Evolutionary conservation across 768 basidiomycete genomes (phyloP), one percentile per base, ranked within the genome.

Genomic region (Lentinula sp.): DNA sequence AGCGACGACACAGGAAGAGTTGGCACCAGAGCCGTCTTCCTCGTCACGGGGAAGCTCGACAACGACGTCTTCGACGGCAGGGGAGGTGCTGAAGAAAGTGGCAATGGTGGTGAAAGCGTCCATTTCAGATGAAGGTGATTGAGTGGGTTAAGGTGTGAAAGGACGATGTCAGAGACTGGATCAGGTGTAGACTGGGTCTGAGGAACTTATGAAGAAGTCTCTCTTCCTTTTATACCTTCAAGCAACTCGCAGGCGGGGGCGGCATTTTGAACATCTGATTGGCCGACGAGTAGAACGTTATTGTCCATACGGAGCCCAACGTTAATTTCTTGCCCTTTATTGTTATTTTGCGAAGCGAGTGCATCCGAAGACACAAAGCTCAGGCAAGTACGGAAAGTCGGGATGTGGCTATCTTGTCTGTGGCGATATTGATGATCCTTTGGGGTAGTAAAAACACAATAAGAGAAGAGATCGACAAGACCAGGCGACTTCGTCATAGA

Each of bases 11-110:
- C 55, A 56, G 13, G 39, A 40, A 2, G 55, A 56, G 16, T 56
- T 56, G 28, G 55, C 55, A 11, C 55, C 55, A 43, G 55, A 56
- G 55, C 55, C 55, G 35, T 56, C 55, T 28, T 56, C 55, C 40
- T 56, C 55, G 23, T 56, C 31, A 23, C 18, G 37, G 13, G 55
- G 55, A 32, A 43, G 9, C 10, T 56, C 55, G 21, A 42, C 40
- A 15, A 42, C 31, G 40, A 56, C 40, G 16, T 56, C 55, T 10
- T 42, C 55, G 21, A 56, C 40, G n/a, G 50, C 8, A n/a, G 40
- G 5, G 40, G 23, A 28, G 55, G 37, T 32, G 21, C 40, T 43
- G 40, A 56, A 42, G 53, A 39, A 54, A 40, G 55, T 28, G 3
- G 55, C 31, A 16, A 42, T 56, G 39, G 40, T 31, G 40, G 40